A percentile compares a stretch with the other conserved stretches of the same genome.
phyloP scores from a whole-genome alignment of 768 basidiomycete genomes.

The Tulasnella sp. region DNA sequence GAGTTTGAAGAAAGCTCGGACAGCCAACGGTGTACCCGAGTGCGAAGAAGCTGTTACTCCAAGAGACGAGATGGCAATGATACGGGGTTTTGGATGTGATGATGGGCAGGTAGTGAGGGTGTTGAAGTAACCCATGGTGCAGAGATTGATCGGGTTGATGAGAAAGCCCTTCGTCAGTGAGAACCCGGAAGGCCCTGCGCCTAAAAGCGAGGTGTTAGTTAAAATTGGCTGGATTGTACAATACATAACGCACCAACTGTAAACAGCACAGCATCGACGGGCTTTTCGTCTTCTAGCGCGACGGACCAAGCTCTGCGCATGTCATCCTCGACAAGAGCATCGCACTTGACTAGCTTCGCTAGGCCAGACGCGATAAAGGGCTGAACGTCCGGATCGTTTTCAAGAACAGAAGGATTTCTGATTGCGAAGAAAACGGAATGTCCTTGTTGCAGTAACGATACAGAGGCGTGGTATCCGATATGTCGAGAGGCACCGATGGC shows the following conservation, averaged over 20 bases:
- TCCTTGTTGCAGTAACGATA: slow-evolving; percentile 4
- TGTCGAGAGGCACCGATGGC: slow-evolving; percentile 29
- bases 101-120: slow-evolving; percentile 43
- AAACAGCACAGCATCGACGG: slow-evolving; percentile 27
- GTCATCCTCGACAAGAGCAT: slow-evolving; percentile 19
- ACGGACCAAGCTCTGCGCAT: slow-evolving; percentile 12
- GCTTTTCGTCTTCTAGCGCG: not conserved
- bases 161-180: slow-evolving; percentile 20
- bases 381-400: slow-evolving; percentile 23
- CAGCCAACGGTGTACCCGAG: slow-evolving; percentile 50
- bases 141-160: slow-evolving; percentile 7
- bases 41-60: slow-evolving; percentile 58
- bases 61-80: slow-evolving; percentile 57
- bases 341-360: slow-evolving; percentile 26
- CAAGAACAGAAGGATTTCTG: slow-evolving; percentile 15
- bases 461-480: slow-evolving; percentile 26
- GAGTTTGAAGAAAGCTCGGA: slow-evolving; percentile 54
- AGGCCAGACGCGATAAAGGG: slow-evolving; percentile 11
- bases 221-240: not conserved
- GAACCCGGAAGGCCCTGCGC: not conserved
- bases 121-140: slow-evolving; percentile 18
- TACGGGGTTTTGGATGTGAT: slow-evolving; percentile 54
- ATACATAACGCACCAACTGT: slow-evolving; percentile 22
- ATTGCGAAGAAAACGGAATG: slow-evolving; percentile 16
- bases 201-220: not conserved